Percentiles rank a stretch among this genome's conserved stretches.
Evolutionary conservation across 176 grass and related monocot species (phyloP).

Genomic region (Olyra latifolia): DNA sequence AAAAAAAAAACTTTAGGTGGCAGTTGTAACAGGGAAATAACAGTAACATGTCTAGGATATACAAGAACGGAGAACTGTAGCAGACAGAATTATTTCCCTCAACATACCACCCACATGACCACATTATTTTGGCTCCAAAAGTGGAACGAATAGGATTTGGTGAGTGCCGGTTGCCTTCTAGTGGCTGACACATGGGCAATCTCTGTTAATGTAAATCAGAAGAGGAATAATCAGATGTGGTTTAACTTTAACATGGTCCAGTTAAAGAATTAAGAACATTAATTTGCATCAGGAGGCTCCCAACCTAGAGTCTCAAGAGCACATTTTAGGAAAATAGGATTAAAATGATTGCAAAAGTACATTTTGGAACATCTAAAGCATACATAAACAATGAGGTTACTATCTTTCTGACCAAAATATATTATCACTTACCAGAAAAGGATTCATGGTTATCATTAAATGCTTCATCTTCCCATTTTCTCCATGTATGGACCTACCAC

Average conservation of each 20-base stretch:
- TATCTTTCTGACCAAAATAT: not conserved
- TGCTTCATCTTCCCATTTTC: constrained; percentile 99
- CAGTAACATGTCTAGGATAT: not conserved
- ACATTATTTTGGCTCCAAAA: constrained; percentile 74
- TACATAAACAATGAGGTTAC: not conserved
- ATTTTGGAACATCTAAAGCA: not conserved
- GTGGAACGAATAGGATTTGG: constrained; percentile 59
- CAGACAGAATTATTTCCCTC: constrained; percentile 5
- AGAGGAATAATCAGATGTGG: constrained; percentile 23
- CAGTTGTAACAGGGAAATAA: not conserved
- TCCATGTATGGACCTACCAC: constrained; percentile 85
- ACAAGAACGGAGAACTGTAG: constrained; percentile 12
- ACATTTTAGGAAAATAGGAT: not conserved
- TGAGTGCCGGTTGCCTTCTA: constrained; percentile 92
- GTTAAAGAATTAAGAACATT: not conserved
- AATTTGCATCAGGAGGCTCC: not conserved
- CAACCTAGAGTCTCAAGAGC: not conserved
- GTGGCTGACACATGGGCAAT: constrained; percentile 78
- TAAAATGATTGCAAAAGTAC: not conserved
- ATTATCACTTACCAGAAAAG: constrained; percentile 61
- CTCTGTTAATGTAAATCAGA: constrained; percentile 50
- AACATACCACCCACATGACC: constrained; percentile 83
- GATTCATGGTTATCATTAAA: constrained; percentile 72
- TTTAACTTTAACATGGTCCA: not conserved
- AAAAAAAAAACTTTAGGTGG: constrained; percentile 23